Percentiles rank a stretch among this genome's conserved stretches.
Conservation (phyloP, 2,329 filamentous ascomycete genomes). For the Elsinoe ampelina region DNA sequence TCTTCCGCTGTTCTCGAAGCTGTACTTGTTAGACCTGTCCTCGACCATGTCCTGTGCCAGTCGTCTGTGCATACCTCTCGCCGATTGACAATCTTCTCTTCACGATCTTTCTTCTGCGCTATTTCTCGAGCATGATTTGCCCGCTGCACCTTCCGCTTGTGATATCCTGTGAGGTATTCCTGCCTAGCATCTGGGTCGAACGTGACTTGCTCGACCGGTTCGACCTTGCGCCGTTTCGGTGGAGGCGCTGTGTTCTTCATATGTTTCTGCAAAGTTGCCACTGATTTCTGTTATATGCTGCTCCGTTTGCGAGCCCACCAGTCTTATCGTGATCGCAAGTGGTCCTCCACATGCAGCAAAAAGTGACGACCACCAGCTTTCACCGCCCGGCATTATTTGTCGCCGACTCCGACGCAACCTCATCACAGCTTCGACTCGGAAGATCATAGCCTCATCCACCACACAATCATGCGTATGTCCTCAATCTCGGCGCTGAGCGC, state of each 20-base stretch:
- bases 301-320: too few relatives aligned
- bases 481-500: not conserved
- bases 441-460: not conserved
- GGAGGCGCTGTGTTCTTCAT: conserved; percentile 42
- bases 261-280: not conserved
- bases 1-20: conserved; percentile 74
- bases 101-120: conserved; percentile 63
- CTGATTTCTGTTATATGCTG: too few relatives aligned
- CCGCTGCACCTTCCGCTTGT: conserved; percentile 84
- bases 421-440: not conserved
- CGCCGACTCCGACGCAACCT: not conserved
- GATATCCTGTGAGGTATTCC: conserved; percentile 90
- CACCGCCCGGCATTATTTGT: not conserved
- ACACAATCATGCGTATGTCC: not conserved
- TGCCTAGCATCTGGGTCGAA: conserved; percentile 73
- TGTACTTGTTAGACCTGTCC: conserved; percentile 30
- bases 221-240: conserved; percentile 57
- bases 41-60: not conserved
- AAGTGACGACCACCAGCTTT: not conserved
- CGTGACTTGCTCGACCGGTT: conserved; percentile 63
- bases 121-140: conserved; percentile 77
- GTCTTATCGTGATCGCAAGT: too few relatives aligned
- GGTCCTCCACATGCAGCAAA: not conserved
- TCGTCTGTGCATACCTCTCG: conserved; percentile 53
- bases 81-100: conserved; percentile 65